A percentile compares a stretch with the other conserved stretches of the same genome.
Conservation (phyloP, 106 monocot genomes). For the Acanthochlamys bracteata region DNA sequence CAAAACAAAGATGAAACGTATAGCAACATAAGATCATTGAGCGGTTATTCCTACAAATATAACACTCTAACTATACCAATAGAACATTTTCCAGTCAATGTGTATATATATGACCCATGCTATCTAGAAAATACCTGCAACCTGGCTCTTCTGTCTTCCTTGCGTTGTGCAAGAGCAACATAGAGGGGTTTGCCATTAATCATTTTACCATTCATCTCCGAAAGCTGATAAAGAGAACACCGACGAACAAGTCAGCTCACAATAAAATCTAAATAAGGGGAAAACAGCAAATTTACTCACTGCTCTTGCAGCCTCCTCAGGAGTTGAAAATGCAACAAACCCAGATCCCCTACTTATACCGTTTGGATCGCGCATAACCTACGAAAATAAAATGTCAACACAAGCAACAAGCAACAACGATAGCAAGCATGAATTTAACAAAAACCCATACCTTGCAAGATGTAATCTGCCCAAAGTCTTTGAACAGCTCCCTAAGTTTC, state of each 20-base stretch:
- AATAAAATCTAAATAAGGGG: background rate
- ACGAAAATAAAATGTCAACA: background rate
- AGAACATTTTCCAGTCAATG: background rate
- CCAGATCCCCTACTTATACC: constrained; percentile 55
- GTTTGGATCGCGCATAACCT: constrained; percentile 77
- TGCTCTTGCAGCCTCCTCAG: constrained; percentile 66
- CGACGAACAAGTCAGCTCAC: no score
- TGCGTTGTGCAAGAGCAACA: constrained; percentile 71
- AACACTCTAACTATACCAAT: background rate
- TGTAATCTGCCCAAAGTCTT: constrained; percentile 50
- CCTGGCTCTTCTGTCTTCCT: constrained; percentile 68
- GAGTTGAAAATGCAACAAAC: constrained; percentile 61
- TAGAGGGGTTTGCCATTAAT: constrained; percentile 62
- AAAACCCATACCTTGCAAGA: constrained; percentile 50
- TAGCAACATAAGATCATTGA: background rate
- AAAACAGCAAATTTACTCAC: constrained; percentile 25
- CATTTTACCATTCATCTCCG: constrained; percentile 78
- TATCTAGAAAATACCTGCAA: constrained; percentile 39
- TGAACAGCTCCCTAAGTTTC: constrained; percentile 41
- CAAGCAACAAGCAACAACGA: background rate
- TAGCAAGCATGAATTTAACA: background rate
- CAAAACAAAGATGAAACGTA: background rate
- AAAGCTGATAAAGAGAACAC: constrained; percentile 21
- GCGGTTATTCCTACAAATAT: background rate
- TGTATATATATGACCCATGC: background rate